Base-by-base conservation (phyloP, 2,329 filamentous ascomycete species). In the Calycina marina region DNA sequence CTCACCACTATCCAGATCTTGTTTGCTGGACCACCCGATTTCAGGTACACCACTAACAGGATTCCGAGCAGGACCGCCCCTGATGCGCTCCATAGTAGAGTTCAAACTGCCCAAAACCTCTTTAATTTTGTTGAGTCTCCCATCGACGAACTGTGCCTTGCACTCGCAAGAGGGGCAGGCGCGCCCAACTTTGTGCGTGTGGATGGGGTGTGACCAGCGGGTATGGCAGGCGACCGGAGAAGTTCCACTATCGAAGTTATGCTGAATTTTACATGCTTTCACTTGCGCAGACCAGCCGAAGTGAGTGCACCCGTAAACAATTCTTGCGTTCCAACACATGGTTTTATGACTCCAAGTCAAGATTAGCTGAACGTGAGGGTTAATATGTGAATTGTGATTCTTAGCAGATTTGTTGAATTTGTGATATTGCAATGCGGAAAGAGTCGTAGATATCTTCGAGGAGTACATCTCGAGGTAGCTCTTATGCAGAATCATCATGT, bases 281-380 rank as follows among this genome's bases (percentile, higher is more conserved):
- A 35, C 20, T 26, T 30, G 25, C 4, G 18, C 4, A 6, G 12
- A 25, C 27, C 26, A 35, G 20, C 27, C 26, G 20, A 22, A 30
- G 18, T 35, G 32, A 9, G 16, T 6, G 14, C 32, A 35, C 6
- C 14, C 6, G 15, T 26, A 35, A 3, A 35, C 11, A 14, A 30
- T 30, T 6, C 32, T 11, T 25, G 25, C 25, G 32, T 35, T 26
- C 14, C 22, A 25, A 18, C 32, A 35, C 32, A 35, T 35, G 5
- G 5, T 30, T 6, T 5, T 2, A 13, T 8, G 20, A 22, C n/a
- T 22, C n/a, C n/a, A n/a, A 22, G n/a, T 22, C n/a, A n/a, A 22
- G 6, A n/a, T 8, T 8, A 22, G n/a, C n/a, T 22, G 20, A 22
- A 8, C 13, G 8, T n/a, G 25, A 4, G 25, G 25, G 25, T 8